phyloP scores from a whole-genome alignment of 768 basidiomycete species.

The Boletus edulis region DNA sequence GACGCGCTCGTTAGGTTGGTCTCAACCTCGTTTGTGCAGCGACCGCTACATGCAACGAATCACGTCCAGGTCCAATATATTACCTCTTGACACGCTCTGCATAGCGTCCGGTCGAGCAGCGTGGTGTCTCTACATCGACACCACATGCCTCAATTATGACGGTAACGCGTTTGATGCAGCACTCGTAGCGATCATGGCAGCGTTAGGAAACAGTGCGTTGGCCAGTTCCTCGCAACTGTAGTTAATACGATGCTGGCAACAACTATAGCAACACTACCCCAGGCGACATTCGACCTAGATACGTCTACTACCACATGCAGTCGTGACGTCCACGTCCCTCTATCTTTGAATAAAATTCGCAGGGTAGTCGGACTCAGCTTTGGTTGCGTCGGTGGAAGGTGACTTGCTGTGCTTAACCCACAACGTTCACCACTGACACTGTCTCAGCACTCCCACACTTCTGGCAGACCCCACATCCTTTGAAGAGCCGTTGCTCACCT shows the following conservation, averaged over 20 bases:
- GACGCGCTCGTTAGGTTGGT: constrained; percentile 72
- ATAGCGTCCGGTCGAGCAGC: constrained; percentile 79
- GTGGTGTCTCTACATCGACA: constrained; percentile 95
- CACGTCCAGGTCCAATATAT: constrained; percentile 52
- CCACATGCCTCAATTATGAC: constrained; percentile 95
- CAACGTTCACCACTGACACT: background rate
- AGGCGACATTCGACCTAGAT: constrained; percentile 69
- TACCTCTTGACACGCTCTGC: constrained; percentile 68
- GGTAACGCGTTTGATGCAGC: constrained; percentile 94
- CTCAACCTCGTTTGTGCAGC: background rate
- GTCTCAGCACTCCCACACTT: constrained; percentile 42
- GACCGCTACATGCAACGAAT: background rate
- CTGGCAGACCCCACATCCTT: constrained; percentile 87
- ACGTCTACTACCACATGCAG: constrained; percentile 62
- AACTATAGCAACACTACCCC: constrained; percentile 60
- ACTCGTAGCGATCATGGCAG: constrained; percentile 82
- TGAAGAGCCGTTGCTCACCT: constrained; percentile 83
- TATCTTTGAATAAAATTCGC: constrained; percentile 38
- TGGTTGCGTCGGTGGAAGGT: constrained; percentile 26
- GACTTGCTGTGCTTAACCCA: background rate
- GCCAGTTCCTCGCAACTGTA: constrained; percentile 36
- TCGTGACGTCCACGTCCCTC: constrained; percentile 41
- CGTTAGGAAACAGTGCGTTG: constrained; percentile 76
- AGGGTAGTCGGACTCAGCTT: constrained; percentile 23
- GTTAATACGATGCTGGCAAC: background rate